Evolutionary conservation across 257 asterid genomes (phyloP).

Genomic region (Scutellaria galericulata): DNA sequence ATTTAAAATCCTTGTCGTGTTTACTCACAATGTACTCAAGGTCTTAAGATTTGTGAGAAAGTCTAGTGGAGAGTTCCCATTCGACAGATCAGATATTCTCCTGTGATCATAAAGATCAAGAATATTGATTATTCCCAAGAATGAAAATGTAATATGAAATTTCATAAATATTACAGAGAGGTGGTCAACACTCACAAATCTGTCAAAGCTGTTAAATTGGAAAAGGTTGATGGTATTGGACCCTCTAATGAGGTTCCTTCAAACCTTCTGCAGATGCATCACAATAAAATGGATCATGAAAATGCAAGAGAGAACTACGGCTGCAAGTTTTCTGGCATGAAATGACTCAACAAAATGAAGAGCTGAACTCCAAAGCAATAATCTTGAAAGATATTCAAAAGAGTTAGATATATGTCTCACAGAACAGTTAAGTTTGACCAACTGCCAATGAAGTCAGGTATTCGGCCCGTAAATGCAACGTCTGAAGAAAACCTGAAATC

Average conservation of each 20-base stretch:
- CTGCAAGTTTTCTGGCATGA: constrained; percentile 1
- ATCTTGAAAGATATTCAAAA: not conserved
- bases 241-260: constrained; percentile 78
- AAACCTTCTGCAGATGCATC: constrained; percentile 55
- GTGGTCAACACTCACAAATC: constrained; percentile 59
- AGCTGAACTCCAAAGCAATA: constrained; percentile 13
- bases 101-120: constrained; percentile 40
- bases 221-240: constrained; percentile 70
- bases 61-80: constrained; percentile 70
- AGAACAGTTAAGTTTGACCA: constrained; percentile 41
- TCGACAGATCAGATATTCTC: constrained; percentile 74
- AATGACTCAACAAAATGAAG: not conserved
- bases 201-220: constrained; percentile 58
- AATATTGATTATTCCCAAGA: not conserved
- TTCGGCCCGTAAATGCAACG: constrained; percentile 41
- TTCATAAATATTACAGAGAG: constrained; percentile 1
- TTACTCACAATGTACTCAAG: constrained; percentile 65
- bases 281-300: constrained; percentile 16
- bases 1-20: not conserved
- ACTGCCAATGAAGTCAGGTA: constrained; percentile 56
- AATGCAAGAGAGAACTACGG: not conserved
- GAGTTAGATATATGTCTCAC: constrained; percentile 35
- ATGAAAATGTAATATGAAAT: constrained; percentile 3
- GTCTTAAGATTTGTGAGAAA: constrained; percentile 55
- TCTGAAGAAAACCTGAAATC: constrained; percentile 49